phyloP scores from a whole-genome alignment of 306 rosid genomes.

The Trichosanthes truncata region DNA sequence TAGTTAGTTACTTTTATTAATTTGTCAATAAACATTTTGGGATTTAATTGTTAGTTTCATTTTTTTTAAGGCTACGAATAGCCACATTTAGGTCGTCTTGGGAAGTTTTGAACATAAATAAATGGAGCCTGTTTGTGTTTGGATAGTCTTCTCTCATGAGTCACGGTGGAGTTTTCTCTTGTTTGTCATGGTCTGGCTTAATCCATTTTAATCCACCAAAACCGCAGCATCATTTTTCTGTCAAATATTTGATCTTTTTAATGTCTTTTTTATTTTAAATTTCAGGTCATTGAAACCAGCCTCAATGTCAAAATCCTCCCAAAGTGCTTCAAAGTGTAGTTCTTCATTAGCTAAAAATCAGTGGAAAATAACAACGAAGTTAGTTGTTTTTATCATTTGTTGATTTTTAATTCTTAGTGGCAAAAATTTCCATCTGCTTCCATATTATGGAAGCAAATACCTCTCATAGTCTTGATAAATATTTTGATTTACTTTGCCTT shows the following conservation, averaged over 20 bases:
- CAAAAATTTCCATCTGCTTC: slow-evolving; percentile 3
- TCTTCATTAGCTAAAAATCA: slow-evolving; percentile 51
- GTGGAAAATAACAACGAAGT: slow-evolving; percentile 68
- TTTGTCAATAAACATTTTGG: neutral
- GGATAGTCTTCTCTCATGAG: neutral
- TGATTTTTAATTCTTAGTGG: neutral
- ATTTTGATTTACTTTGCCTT: neutral
- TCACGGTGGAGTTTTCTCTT: neutral
- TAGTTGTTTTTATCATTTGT: neutral
- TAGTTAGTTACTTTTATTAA: neutral
- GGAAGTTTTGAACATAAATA: neutral
- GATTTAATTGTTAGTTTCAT: neutral
- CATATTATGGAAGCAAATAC: neutral
- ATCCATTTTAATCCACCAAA: neutral
- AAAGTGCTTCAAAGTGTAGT: slow-evolving; percentile 27
- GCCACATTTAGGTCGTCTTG: neutral
- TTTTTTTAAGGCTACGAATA: neutral
- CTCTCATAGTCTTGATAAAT: neutral
- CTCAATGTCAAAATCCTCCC: slow-evolving; percentile 41
- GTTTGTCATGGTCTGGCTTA: neutral
- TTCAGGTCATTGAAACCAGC: slow-evolving; percentile 53
- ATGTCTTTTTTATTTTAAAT: slow-evolving; percentile 15
- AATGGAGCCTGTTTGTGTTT: neutral
- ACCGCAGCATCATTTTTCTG: neutral
- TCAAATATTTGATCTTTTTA: neutral